These are phyloP conservation scores for Debaryomyces singareniensis DNA, from an alignment of 1,139 yeast species.

Conservation along the genomic window DNA sequence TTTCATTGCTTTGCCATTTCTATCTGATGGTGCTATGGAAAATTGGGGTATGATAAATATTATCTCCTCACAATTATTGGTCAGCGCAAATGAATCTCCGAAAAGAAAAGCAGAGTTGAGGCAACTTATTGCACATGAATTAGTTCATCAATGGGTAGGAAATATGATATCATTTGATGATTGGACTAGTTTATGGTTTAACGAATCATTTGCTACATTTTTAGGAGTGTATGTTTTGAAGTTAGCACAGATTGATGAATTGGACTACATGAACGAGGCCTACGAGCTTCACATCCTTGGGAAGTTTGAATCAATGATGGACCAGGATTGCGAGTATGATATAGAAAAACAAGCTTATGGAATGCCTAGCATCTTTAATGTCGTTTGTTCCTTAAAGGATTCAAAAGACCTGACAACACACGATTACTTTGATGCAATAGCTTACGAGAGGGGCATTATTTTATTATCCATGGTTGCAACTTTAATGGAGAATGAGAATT, in stretches of 20 bases:
- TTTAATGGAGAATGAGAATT: slow-evolving; percentile 27
- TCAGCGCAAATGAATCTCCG: slow-evolving; percentile 22
- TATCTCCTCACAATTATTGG: slow-evolving; percentile 44
- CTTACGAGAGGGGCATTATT: slow-evolving; percentile 62
- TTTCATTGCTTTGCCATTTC: slow-evolving; percentile 59
- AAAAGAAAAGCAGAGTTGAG: slow-evolving; percentile 24
- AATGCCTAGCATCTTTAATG: slow-evolving; percentile 18
- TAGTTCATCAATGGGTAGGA: slow-evolving; percentile 77
- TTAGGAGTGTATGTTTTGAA: slow-evolving; percentile 43
- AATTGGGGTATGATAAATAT: slow-evolving; percentile 66
- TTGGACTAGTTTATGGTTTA: slow-evolving; percentile 66
- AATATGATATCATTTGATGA: slow-evolving; percentile 58
- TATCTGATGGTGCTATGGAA: slow-evolving; percentile 76
- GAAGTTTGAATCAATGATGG: slow-evolving; percentile 35
- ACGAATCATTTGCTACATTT: slow-evolving; percentile 73
- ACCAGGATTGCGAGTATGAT: slow-evolving; percentile 29
- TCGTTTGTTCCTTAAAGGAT: slow-evolving; percentile 14
- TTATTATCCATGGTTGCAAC: slow-evolving; percentile 51
- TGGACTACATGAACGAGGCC: slow-evolving; percentile 12
- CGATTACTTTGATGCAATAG: slow-evolving; percentile 41
- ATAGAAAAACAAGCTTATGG: slow-evolving; percentile 18
- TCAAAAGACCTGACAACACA: slow-evolving; percentile 36
- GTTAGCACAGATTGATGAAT: slow-evolving; percentile 19
- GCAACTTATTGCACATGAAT: slow-evolving; percentile 61
- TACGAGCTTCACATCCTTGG: slow-evolving; percentile 25